Conservation (phyloP, 345 rosid genomes). For the Euphorbia peplus region DNA sequence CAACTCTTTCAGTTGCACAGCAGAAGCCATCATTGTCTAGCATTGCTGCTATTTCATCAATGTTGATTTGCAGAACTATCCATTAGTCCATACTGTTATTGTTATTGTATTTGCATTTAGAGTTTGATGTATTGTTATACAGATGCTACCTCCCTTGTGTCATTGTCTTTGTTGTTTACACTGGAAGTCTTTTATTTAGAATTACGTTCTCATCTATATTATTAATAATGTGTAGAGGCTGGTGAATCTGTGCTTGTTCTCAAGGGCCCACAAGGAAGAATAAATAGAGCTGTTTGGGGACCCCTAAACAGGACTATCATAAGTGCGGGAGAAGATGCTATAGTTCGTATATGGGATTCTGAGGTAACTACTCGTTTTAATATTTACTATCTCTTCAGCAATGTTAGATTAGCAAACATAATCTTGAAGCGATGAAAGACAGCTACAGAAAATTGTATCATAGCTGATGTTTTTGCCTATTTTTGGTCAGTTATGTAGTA, state of each 20-base stretch:
- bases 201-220: background rate
- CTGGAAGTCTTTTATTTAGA: background rate
- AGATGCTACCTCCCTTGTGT: background rate
- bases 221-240: slow-evolving; percentile 43
- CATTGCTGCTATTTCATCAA: background rate
- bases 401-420: background rate
- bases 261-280: slow-evolving; percentile 74
- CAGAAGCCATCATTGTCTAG: background rate
- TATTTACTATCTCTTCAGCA: background rate
- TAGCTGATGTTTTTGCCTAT: background rate
- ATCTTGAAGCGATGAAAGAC: background rate
- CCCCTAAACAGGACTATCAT: slow-evolving; percentile 75
- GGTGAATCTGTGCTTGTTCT: slow-evolving; percentile 63
- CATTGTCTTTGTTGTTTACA: background rate
- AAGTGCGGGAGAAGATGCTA: slow-evolving; percentile 85
- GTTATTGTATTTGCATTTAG: background rate
- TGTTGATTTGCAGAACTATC: background rate
- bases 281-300: slow-evolving; percentile 95
- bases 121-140: background rate
- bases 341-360: slow-evolving; percentile 84
- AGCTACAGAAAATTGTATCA: background rate
- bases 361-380: slow-evolving; percentile 46
- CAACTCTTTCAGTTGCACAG: background rate
- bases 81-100: background rate
- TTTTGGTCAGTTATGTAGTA: background rate